These are phyloP conservation scores for Potentilla sterilis DNA, from an alignment of 306 rosid species.

Conservation along the genomic window DNA sequence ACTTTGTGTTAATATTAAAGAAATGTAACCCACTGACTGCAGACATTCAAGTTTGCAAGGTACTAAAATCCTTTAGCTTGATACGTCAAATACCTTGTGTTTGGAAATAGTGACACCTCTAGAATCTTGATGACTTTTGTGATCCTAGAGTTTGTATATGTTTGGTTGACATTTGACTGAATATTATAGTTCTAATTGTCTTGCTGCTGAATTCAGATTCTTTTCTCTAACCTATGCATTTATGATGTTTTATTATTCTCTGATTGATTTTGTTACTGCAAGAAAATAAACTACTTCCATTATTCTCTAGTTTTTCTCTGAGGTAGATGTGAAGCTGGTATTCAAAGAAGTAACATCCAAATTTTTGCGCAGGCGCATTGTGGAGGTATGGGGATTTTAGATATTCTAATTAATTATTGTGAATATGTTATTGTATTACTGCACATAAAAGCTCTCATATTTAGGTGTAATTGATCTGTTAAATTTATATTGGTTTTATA, in stretches of 20 bases:
- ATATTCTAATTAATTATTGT: background rate
- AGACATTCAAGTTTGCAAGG: background rate
- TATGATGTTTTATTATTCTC: background rate
- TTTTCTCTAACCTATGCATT: background rate
- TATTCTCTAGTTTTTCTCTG: slow-evolving; percentile 65
- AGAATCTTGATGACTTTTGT: background rate
- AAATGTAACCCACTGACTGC: background rate
- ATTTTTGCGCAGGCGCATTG: slow-evolving; percentile 81
- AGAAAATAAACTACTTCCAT: slow-evolving; percentile 6
- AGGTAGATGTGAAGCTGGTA: slow-evolving; percentile 95
- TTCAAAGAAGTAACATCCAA: slow-evolving; percentile 90
- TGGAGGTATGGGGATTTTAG: slow-evolving; percentile 60
- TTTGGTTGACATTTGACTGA: background rate
- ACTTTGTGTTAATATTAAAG: background rate
- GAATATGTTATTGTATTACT: background rate
- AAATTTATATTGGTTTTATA: background rate
- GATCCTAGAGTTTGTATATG: background rate
- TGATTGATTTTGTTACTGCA: background rate
- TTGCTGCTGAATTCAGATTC: background rate
- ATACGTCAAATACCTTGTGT: background rate
- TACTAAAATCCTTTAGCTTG: background rate
- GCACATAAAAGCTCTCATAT: background rate
- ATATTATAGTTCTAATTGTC: background rate
- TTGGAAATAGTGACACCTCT: background rate
- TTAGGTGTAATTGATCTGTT: background rate